Evolutionary conservation across 139 green algal species (phyloP).

Genomic region (Micromonas commoda): DNA sequence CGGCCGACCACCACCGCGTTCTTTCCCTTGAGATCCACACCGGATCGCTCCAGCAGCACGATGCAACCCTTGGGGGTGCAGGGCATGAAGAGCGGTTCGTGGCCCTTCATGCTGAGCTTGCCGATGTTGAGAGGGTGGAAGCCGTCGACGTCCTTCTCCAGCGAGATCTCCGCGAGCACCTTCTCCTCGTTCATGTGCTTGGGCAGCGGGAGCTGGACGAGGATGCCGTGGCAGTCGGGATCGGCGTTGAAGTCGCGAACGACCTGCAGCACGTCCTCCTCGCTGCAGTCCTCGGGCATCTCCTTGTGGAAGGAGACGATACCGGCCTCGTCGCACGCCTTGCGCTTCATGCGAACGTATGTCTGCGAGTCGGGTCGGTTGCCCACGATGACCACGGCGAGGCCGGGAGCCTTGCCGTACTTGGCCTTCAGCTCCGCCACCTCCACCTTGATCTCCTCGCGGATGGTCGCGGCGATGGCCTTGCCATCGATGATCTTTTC

Average conservation of each 20-base stretch:
- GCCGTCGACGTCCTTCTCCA: constrained; percentile 92
- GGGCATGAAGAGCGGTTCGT: constrained; percentile 59
- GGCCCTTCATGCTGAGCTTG: constrained; percentile 65
- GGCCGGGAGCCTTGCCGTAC: constrained; percentile 44
- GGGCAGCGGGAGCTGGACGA: constrained; percentile 94
- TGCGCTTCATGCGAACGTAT: constrained; percentile 89
- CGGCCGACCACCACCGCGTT: constrained; percentile 81
- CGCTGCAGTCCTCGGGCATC: constrained; percentile 37
- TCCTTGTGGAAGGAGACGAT: constrained; percentile 37
- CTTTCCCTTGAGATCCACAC: constrained; percentile 50
- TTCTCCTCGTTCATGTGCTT: constrained; percentile 81
- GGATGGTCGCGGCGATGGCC: constrained; percentile 41
- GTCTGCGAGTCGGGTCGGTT: constrained; percentile 77
- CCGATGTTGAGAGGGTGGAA: constrained; percentile 95
- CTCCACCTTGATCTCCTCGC: constrained; percentile 40
- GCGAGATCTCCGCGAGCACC: constrained; percentile 69
- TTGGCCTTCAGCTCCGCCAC: constrained; percentile 32
- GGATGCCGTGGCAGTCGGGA: constrained; percentile 81
- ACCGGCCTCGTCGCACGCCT: constrained; percentile 63
- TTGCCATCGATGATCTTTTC: constrained; percentile 51
- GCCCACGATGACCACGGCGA: constrained; percentile 89
- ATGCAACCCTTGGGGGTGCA: constrained; percentile 62
- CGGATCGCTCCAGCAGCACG: constrained; percentile 51
- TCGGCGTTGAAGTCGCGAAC: constrained; percentile 72
- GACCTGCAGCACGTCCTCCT: constrained; percentile 43